Conservation (phyloP, 2,329 filamentous ascomycete genomes). For the Alternaria postmessia region DNA sequence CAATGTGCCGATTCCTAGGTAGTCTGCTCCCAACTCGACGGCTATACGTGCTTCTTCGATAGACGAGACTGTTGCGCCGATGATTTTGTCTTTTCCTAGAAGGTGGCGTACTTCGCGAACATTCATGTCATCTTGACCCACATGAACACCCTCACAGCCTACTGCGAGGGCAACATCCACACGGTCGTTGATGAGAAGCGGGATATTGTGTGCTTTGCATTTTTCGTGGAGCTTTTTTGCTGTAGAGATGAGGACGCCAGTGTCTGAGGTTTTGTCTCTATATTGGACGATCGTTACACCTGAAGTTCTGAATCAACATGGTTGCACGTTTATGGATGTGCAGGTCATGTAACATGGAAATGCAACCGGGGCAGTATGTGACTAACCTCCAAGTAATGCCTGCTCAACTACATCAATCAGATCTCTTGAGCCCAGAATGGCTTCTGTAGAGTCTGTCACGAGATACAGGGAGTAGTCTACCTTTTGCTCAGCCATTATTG, state of each 20-base stretch:
- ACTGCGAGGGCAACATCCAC: slow-evolving; percentile 87
- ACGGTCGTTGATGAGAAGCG: slow-evolving; percentile 91
- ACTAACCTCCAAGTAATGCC: slow-evolving; percentile 74
- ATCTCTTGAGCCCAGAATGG: slow-evolving; percentile 76
- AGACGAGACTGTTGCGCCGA: slow-evolving; percentile 86
- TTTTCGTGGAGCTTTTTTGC: slow-evolving; percentile 75
- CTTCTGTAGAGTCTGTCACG: slow-evolving; percentile 90
- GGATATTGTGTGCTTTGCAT: slow-evolving; percentile 72
- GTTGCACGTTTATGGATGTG: background rate
- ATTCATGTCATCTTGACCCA: slow-evolving; percentile 93
- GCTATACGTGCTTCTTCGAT: slow-evolving; percentile 76
- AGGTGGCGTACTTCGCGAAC: slow-evolving; percentile 72
- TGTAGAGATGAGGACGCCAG: slow-evolving; percentile 72
- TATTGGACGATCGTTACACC: slow-evolving; percentile 86
- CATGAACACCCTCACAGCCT: slow-evolving; percentile 89
- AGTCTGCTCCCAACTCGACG: slow-evolving; percentile 80
- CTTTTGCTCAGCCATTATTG: slow-evolving; percentile 27
- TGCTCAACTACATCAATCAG: slow-evolving; percentile 77
- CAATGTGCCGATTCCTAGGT: slow-evolving; percentile 89
- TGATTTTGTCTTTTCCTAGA: slow-evolving; percentile 79
- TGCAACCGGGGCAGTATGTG: background rate
- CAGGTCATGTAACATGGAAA: background rate
- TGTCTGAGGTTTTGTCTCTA: slow-evolving; percentile 85
- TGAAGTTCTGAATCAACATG: slow-evolving; percentile 29
- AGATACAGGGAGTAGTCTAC: slow-evolving; percentile 86